Evolutionary conservation across 2,329 filamentous ascomycete genomes (phyloP), one percentile per base, ranked within the genome.

Genomic region (Saccharata proteae): DNA sequence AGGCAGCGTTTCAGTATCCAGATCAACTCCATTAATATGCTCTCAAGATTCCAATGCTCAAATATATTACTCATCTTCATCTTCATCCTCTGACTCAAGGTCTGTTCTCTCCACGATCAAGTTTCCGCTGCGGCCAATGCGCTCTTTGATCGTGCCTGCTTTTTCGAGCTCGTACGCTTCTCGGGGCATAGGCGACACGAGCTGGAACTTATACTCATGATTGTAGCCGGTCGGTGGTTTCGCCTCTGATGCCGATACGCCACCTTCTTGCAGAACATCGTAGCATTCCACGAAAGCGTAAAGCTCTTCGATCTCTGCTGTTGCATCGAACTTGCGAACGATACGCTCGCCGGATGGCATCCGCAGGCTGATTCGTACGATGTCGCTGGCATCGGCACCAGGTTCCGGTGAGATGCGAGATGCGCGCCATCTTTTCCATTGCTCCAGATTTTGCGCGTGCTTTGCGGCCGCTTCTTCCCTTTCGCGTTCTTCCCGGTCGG

Each of bases 211-310:
- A 58, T 90, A 98, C 43, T 76, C 64, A 52, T 96, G 86, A 42
- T 76, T 64, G 50, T 90, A 96, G 9, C 61, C 71, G 14, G 67
- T 61, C 0, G 84, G 83, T 43, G 73, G 57, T 4, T 57, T 47
- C 1, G 54, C 55, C 18, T 59, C 51, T 11, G 57, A 52, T 4
- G 43, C 46, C 37, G 37, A 35, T 5, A 47, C 40, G 12, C 53
- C 54, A 14, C 48, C 54, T 2, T 58, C 55, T 20, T 68, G 55
- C 3, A 85, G 44, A 5, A 79, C 44, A 31, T 83, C 76, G 51
- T 85, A 78, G 58, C 88, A 96, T 50, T 98, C 90, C 3, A 96
- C 85, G 58, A 93, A 94, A 0, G 88, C 90, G 54, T 96, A 96
- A 5, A 98, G 60, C 47, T 94, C 85, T 51, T 96, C 88, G 21